phyloP scores from a whole-genome alignment of 1,284 basidiomycete genomes.

The Malassezia psittaci region DNA sequence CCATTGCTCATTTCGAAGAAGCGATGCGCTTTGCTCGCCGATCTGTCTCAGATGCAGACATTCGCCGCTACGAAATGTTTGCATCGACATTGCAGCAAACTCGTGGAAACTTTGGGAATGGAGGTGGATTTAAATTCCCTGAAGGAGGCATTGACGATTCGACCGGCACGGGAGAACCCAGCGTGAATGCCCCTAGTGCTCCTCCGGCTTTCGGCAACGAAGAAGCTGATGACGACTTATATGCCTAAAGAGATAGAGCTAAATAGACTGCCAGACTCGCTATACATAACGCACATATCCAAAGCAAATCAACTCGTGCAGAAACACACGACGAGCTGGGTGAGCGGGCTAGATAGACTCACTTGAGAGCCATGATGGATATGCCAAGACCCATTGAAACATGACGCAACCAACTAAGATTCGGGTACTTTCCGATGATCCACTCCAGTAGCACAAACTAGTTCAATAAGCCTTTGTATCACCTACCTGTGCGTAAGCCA shows the following conservation, averaged over 20 bases:
- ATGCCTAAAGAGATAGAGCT: constrained; percentile 53
- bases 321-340: neutral
- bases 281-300: neutral
- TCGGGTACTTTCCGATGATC: neutral
- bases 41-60: constrained; percentile 59
- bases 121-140: constrained; percentile 81
- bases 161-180: constrained; percentile 17
- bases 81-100: constrained; percentile 44
- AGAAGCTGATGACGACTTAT: constrained; percentile 73
- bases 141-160: constrained; percentile 52
- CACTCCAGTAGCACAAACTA: neutral
- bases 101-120: constrained; percentile 56
- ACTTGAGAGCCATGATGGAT: too few relatives aligned
- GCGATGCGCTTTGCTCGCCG: constrained; percentile 68
- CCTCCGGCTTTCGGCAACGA: constrained; percentile 71
- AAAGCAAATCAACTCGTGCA: neutral
- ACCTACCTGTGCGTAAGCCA: neutral
- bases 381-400: neutral
- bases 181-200: constrained; percentile 49
- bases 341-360: neutral
- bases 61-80: constrained; percentile 63
- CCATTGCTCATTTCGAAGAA: constrained; percentile 70
- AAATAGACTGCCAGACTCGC: neutral
- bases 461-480: neutral
- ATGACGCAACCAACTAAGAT: neutral